These are phyloP conservation scores for Rosa chinensis DNA, from an alignment of 306 rosid genomes.

Conservation along the genomic window DNA sequence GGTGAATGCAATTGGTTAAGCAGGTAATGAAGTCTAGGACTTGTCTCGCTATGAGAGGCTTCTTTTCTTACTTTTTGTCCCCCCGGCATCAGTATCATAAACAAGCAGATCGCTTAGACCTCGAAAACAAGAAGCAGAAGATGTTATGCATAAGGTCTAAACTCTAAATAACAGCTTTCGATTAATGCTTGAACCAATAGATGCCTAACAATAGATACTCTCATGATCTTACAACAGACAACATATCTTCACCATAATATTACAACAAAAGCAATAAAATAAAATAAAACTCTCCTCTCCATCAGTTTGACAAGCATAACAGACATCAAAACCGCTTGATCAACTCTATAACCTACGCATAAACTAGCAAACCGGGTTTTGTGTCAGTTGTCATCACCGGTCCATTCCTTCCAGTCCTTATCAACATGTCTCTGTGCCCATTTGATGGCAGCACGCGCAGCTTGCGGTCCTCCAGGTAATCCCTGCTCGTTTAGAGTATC, in stretches of 20 bases:
- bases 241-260: not conserved
- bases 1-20: not conserved
- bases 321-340: slow-evolving; percentile 32
- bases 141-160: not conserved
- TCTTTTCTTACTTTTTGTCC: not conserved
- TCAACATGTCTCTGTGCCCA: slow-evolving; percentile 88
- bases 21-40: not conserved
- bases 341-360: slow-evolving; percentile 28
- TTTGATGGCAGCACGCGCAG: slow-evolving; percentile 76
- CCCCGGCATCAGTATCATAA: not conserved
- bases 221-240: not conserved
- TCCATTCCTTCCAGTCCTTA: slow-evolving; percentile 93
- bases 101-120: not conserved
- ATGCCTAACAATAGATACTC: not conserved
- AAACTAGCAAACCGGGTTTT: slow-evolving; percentile 7
- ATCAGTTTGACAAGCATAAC: slow-evolving; percentile 9
- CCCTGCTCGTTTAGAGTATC: slow-evolving; percentile 61
- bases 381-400: slow-evolving; percentile 37
- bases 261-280: not conserved
- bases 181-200: slow-evolving; percentile 3
- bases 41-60: not conserved
- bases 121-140: not conserved
- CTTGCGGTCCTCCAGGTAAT: slow-evolving; percentile 86
- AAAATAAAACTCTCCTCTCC: not conserved
- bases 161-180: not conserved